These are phyloP conservation scores for Gaertneriomyces sp. DNA, from an alignment of 192 early-diverging fungal genomes.

Conservation along the genomic window DNA sequence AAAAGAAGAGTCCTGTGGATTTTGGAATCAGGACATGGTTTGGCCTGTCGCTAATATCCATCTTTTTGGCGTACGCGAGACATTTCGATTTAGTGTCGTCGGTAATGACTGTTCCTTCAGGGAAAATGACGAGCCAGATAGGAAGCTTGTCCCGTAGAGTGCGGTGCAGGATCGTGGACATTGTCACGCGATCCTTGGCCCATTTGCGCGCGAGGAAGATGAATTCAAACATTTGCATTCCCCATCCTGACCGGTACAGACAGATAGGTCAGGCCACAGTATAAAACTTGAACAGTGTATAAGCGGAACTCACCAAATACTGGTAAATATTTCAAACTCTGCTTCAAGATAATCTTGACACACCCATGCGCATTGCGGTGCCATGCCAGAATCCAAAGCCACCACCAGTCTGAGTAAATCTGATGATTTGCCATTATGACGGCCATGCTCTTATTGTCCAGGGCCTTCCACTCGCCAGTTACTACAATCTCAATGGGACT, in stretches of 20 bases:
- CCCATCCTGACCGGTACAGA: slow-evolving; percentile 30
- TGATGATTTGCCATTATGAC: slow-evolving; percentile 54
- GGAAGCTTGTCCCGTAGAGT: slow-evolving; percentile 49
- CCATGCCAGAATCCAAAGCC: slow-evolving; percentile 51
- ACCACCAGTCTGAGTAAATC: slow-evolving; percentile 47
- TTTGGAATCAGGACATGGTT: slow-evolving; percentile 79
- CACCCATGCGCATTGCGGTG: slow-evolving; percentile 68
- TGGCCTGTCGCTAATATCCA: slow-evolving; percentile 37
- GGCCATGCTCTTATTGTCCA: slow-evolving; percentile 18
- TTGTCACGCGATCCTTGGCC: slow-evolving; percentile 66
- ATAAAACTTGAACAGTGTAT: not conserved
- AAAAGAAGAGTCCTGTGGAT: slow-evolving; percentile 75
- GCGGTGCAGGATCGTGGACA: slow-evolving; percentile 46
- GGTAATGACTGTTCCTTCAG: slow-evolving; percentile 92
- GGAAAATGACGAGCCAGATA: slow-evolving; percentile 90
- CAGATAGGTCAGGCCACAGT: not conserved
- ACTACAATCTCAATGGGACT: slow-evolving; percentile 39
- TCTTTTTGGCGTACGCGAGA: slow-evolving; percentile 63
- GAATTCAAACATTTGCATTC: slow-evolving; percentile 90
- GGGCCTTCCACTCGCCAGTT: slow-evolving; percentile 36
- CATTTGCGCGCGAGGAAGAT: slow-evolving; percentile 89
- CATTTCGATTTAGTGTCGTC: slow-evolving; percentile 67
- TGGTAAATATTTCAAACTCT: slow-evolving; percentile 75
- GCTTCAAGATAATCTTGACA: slow-evolving; percentile 89
- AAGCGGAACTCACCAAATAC: slow-evolving; percentile 65